Base-by-base conservation (phyloP, 2,329 filamentous ascomycete genomes). In the Botrytis pseudocinerea region DNA sequence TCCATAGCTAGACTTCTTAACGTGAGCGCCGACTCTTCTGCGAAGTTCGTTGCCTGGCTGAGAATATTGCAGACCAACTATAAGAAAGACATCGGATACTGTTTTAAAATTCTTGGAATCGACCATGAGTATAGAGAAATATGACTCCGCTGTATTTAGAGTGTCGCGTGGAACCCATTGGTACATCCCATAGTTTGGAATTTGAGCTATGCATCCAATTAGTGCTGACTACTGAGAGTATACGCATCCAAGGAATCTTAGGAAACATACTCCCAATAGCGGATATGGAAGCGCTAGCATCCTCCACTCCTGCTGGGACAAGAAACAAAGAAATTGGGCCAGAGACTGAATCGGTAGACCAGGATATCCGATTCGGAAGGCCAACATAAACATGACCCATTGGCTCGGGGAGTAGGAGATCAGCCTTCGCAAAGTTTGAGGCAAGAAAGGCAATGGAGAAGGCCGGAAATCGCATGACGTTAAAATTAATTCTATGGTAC, bases 251-350 rank as follows among this genome's bases (percentile, higher is more conserved):
- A 54, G n/a, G 12, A 14, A 28, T 54, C n/a, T 54, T 51, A 25
- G 10, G 25, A 51, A 51, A n/a, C 48, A 51, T 51, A 51, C 48
- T 51, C 48, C 25, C 48, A 51, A 51, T 51, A 22, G 42, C 12
- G 14, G 7, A 28, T 32, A 63, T 70, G 16, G 69, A 44, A n/a
- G 32, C 28, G 22, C 38, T 18, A 42, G 22, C 22, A 51, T 70
- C 42, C 28, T 48, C 28, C 22, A 38, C 59, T 25, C 40, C 42
- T 48, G 59, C 69, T 61, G 57, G 69, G 63, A 62, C 69, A 48
- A 70, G 69, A 62, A 62, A 70, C 10, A 70, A 48, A 32, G 69
- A 70, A 22, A 70, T 14, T 28, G 69, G 69, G n/a, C 40, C 40
- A 14, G 59, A 20, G 40, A 70, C 48, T 28, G 25, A 61, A 22